Evolutionary conservation across 805 yeast species (phyloP).

Genomic region (Candida dajiaensis): DNA sequence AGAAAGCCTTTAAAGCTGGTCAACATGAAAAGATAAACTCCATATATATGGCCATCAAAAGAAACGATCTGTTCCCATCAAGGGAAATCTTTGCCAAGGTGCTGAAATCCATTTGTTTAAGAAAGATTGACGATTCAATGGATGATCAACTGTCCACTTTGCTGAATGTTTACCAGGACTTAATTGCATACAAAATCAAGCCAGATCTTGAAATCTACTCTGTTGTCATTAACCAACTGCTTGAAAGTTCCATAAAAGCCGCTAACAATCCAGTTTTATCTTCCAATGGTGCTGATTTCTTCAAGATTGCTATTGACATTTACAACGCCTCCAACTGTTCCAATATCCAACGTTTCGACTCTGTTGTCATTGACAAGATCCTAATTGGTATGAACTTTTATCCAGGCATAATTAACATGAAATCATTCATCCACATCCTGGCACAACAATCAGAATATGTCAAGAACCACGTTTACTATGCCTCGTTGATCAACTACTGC

Average conservation of each 20-base stretch:
- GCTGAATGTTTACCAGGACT: constrained; percentile 63
- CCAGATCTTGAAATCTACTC: constrained; percentile 54
- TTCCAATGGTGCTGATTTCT: constrained; percentile 39
- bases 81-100: constrained; percentile 48
- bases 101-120: constrained; percentile 43
- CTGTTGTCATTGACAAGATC: constrained; percentile 39
- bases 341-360: constrained; percentile 39
- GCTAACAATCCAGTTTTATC: constrained; percentile 29
- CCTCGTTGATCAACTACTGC: constrained; percentile 35
- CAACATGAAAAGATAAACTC: constrained; percentile 33
- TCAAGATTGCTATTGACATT: constrained; percentile 44
- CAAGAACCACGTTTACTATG: constrained; percentile 31
- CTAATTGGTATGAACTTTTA: constrained; percentile 39
- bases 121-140: constrained; percentile 46
- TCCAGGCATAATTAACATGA: constrained; percentile 30
- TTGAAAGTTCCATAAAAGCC: constrained; percentile 42
- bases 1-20: constrained; percentile 19
- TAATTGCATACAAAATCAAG: constrained; percentile 45
- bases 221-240: constrained; percentile 42
- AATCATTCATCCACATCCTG: constrained; percentile 28
- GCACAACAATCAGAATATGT: constrained; percentile 17
- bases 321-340: constrained; percentile 33
- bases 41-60: constrained; percentile 33
- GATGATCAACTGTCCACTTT: constrained; percentile 59
- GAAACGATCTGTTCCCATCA: constrained; percentile 43